phyloP scores from a whole-genome alignment of 768 basidiomycete genomes.

The Fistulinella prunicolor region DNA sequence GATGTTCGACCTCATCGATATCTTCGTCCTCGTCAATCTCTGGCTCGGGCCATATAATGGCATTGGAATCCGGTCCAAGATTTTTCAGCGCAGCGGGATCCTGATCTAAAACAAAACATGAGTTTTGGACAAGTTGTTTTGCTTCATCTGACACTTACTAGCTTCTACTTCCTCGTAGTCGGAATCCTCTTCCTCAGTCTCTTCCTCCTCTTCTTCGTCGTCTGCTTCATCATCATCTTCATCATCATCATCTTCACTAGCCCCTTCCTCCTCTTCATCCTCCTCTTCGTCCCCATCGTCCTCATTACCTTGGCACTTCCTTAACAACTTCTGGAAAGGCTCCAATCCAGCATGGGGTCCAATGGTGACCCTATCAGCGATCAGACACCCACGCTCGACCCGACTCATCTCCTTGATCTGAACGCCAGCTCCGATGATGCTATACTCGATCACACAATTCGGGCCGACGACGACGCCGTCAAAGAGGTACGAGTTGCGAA shows the following conservation, averaged over 20 bases:
- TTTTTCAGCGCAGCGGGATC: slow-evolving; percentile 38
- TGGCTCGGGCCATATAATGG: slow-evolving; percentile 77
- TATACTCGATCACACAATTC: slow-evolving; percentile 66
- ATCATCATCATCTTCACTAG: slow-evolving; percentile 24
- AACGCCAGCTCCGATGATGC: slow-evolving; percentile 82
- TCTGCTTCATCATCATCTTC: slow-evolving; percentile 37
- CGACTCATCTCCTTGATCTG: slow-evolving; percentile 60
- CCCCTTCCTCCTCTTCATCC: slow-evolving; percentile 21
- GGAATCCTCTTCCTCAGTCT: slow-evolving; percentile 43
- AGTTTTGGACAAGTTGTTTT: neutral
- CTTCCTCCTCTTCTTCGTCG: slow-evolving; percentile 30
- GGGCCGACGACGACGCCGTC: slow-evolving; percentile 72
- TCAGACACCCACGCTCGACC: slow-evolving; percentile 73
- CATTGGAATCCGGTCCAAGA: slow-evolving; percentile 72
- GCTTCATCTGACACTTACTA: slow-evolving; percentile 40
- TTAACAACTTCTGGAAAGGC: slow-evolving; percentile 75
- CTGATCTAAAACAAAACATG: slow-evolving; percentile 41
- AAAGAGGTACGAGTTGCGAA: slow-evolving; percentile 81
- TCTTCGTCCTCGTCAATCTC: slow-evolving; percentile 60
- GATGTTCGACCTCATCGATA: slow-evolving; percentile 55
- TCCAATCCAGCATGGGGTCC: slow-evolving; percentile 67
- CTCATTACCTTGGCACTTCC: slow-evolving; percentile 35
- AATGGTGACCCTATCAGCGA: slow-evolving; percentile 78
- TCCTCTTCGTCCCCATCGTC: slow-evolving; percentile 33
- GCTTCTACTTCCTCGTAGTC: slow-evolving; percentile 68